Evolutionary conservation across 2,329 filamentous ascomycete species (phyloP).

Genomic region (Cyanodermella asteris): DNA sequence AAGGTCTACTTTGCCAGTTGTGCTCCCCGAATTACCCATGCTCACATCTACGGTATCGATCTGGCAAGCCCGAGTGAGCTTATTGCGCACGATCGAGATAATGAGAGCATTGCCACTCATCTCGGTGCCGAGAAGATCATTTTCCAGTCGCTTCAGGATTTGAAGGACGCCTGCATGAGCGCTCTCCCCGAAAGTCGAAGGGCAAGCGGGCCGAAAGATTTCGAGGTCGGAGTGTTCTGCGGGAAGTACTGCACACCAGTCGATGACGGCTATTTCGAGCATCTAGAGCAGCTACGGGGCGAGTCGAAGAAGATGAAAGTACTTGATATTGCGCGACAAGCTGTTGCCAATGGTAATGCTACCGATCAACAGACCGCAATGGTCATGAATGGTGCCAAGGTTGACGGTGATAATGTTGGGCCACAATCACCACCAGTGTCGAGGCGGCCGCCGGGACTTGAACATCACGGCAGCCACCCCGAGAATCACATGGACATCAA

Average conservation of each 20-base stretch:
- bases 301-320: constrained; percentile 47
- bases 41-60: constrained; percentile 72
- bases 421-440: constrained; percentile 10
- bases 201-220: constrained; percentile 35
- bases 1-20: constrained; percentile 70
- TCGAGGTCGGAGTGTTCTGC: constrained; percentile 83
- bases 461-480: constrained; percentile 19
- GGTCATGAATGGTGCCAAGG: constrained; percentile 37
- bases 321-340: constrained; percentile 40
- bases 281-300: constrained; percentile 49
- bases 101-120: constrained; percentile 38
- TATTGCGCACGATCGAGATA: constrained; percentile 45
- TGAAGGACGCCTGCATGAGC: constrained; percentile 59
- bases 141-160: constrained; percentile 53
- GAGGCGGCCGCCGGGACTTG: constrained; percentile 11
- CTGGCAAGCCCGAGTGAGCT: constrained; percentile 49
- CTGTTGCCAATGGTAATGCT: constrained; percentile 40
- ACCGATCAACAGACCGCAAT: constrained; percentile 38
- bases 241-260: constrained; percentile 71
- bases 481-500: constrained; percentile 36
- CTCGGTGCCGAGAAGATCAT: constrained; percentile 59
- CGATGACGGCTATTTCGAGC: constrained; percentile 59
- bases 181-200: constrained; percentile 31
- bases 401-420: constrained; percentile 30
- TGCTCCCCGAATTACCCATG: constrained; percentile 55